phyloP scores from a whole-genome alignment of 345 rosid species.

The Citrus reticulata region DNA sequence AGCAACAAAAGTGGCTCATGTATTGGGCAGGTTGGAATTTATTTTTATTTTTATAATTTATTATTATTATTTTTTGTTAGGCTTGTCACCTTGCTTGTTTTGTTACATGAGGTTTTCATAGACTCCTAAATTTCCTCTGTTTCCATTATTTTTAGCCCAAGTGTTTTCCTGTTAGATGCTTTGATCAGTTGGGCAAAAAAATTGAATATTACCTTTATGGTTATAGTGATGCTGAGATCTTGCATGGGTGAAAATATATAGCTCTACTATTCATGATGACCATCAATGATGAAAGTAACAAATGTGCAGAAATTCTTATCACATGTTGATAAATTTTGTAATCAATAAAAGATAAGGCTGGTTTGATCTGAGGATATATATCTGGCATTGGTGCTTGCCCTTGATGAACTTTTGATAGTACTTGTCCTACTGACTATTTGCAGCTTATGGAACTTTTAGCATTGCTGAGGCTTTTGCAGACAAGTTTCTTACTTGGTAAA shows the following conservation, averaged over 20 bases:
- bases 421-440: conserved; percentile 21
- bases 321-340: background rate
- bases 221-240: no score
- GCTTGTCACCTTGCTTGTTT: background rate
- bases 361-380: no score
- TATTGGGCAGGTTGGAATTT: conserved; percentile 38
- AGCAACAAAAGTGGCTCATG: conserved; percentile 35
- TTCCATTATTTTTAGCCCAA: no score
- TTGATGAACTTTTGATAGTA: background rate
- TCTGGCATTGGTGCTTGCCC: background rate
- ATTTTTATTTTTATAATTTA: no score
- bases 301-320: no score
- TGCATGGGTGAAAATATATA: no score
- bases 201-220: background rate
- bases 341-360: background rate
- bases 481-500: conserved; percentile 42
- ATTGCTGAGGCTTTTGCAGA: conserved; percentile 39
- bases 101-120: background rate
- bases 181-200: background rate
- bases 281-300: no score
- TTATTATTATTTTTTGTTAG: no score
- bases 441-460: conserved; percentile 52
- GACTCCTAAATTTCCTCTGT: background rate
- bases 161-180: background rate
- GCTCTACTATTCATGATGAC: background rate